Evolutionary conservation across 2,329 filamentous ascomycete species (phyloP), one percentile per base, ranked within the genome.

Genomic region (Xylaria sp.): DNA sequence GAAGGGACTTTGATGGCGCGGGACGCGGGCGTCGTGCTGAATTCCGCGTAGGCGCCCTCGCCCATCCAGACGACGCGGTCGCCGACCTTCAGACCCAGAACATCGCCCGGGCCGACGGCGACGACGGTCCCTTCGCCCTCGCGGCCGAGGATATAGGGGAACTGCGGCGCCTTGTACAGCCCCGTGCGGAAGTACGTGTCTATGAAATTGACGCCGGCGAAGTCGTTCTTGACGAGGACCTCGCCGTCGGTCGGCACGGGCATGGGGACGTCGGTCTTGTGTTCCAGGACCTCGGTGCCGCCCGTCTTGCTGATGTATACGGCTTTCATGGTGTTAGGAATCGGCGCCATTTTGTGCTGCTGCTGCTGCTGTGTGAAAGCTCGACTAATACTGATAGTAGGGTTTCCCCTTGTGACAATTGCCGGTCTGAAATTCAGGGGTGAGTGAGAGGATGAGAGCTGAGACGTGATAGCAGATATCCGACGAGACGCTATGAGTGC

Each of bases 181-280:
- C 94, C 94, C 13, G 87, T 89, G 79, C 94, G 93, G 87, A 94
- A 97, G 82, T 97, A 90, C 86, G 84, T 97, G 81, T 97, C 94
- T 76, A 97, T 97, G 82, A 88, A 97, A 82, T 97, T 97, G 70
- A 97, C 84, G 68, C 94, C 94, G 58, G 91, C 86, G 78, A 88
- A 92, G 72, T 91, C 88, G 80, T 97, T 97, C 81, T 91, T 92
- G 67, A 97, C 88, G 3, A 97, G 87, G 25, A 97, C 81, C 73
- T 97, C 86, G 67, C 89, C 90, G n/a, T 90, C 88, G 43, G 88
- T 83, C 1, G 87, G 88, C 59, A 85, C 82, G 0, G 94, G 93
- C 1, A 97, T 88, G 6, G 91, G 90, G 3, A 94, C 79, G 76
- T 93, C 88, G 20, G 88, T 89, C 76, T 86, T 91, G 80, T 91